Percentiles rank a stretch among this genome's conserved stretches.
Conservation (phyloP, 2,329 filamentous ascomycete species). For the Pyricularia grisea region DNA sequence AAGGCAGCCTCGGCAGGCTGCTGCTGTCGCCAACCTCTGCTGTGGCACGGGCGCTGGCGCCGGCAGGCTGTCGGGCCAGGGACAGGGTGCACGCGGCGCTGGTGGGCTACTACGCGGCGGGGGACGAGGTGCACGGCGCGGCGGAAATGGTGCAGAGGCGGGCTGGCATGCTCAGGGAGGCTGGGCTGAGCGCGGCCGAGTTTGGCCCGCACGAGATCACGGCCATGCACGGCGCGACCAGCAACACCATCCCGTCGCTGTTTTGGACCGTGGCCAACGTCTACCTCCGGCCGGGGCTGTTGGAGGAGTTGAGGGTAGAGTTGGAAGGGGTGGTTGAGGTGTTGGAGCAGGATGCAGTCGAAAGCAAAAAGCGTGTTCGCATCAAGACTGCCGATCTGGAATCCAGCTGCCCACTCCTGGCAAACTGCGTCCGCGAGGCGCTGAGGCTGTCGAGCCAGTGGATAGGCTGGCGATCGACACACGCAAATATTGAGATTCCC, state of each 20-base stretch:
- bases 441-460: background rate
- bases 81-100: background rate
- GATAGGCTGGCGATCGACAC: background rate
- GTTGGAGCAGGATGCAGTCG: background rate
- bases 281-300: background rate
- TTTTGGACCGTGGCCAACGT: background rate
- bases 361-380: background rate
- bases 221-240: background rate
- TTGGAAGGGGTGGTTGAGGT: background rate
- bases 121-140: background rate
- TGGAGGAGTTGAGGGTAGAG: background rate
- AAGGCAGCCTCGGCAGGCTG: background rate
- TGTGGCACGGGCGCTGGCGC: background rate
- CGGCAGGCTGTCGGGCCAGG: background rate
- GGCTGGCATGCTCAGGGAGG: background rate
- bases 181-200: background rate
- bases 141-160: background rate
- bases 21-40: background rate
- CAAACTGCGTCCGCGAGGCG: background rate
- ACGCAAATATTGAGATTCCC: background rate
- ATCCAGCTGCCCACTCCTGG: background rate
- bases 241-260: background rate
- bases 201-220: background rate
- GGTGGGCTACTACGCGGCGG: background rate
- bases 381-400: background rate